Evolutionary conservation across 768 basidiomycete genomes (phyloP), one percentile per base, ranked within the genome.

Genomic region (Mycena leptocephala): DNA sequence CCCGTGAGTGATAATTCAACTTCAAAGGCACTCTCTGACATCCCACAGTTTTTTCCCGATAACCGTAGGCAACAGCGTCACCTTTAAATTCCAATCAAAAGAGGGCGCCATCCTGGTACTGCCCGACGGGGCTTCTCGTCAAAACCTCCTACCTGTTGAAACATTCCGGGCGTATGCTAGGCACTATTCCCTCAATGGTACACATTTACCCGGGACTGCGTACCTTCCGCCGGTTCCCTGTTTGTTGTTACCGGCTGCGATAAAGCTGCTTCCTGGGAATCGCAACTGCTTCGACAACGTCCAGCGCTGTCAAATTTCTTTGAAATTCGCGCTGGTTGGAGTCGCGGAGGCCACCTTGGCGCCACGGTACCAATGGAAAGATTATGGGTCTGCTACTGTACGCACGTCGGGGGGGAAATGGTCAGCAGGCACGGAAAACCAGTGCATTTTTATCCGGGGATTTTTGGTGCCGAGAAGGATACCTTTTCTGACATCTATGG

Each of bases 191-290:
- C 18, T 5, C 43, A 51, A 18, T 70, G 70, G 70, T 62, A 62
- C 46, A 20, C 30, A 5, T 61, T 46, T 77, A 72, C 69, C 67
- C 63, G 32, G 20, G 56, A 39, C 35, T 30, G 39, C 24, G 28
- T 72, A 33, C 51, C 71, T 30, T 24, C 61, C 24, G 24, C 43
- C 46, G 58, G 30, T 13, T 66, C 67, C 22, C 55, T 79, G 3
- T 80, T 77, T 51, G 72, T 79, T 1, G 74, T 80, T 5, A 80
- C 78, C 24, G 78, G 78, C 7, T 79, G 75, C 74, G 79, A 80
- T 56, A 79, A 80, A 70, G 59, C 78, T 6, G 24, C 59, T 18
- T 77, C 78, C 9, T 80, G 79, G 79, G 63, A 18, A 61, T 80
- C 32, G 76, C 74, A 18, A 63, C 79, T 6, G 76, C 69, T 16